Evolutionary conservation across 495 filamentous ascomycete species (phyloP).

Genomic region (Aspergillus indologenus): DNA sequence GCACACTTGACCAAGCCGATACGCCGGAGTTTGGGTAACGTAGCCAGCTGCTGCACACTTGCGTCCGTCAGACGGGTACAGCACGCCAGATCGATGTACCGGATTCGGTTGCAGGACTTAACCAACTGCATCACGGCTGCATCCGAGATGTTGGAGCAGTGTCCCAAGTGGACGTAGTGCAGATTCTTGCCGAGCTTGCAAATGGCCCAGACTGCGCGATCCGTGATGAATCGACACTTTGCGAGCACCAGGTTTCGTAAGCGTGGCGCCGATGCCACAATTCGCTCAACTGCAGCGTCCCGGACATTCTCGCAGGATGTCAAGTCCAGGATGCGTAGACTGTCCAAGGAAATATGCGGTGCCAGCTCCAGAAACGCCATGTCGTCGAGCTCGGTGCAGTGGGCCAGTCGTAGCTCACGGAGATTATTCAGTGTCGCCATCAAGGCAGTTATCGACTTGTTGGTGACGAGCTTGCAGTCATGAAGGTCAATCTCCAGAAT

Average conservation of each 20-base stretch:
- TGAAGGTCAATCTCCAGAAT: constrained; percentile 96
- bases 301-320: constrained; percentile 80
- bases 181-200: constrained; percentile 89
- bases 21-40: constrained; percentile 84
- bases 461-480: constrained; percentile 74
- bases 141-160: constrained; percentile 90
- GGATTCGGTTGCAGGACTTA: constrained; percentile 82
- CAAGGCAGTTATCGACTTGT: constrained; percentile 74
- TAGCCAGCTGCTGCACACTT: constrained; percentile 81
- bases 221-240: constrained; percentile 91
- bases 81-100: constrained; percentile 97
- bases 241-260: constrained; percentile 89
- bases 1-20: constrained; percentile 95
- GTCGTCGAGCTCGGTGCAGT: constrained; percentile 80
- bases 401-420: constrained; percentile 81
- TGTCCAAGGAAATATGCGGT: constrained; percentile 65
- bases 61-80: constrained; percentile 84
- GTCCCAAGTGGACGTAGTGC: constrained; percentile 93
- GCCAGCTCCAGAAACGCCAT: constrained; percentile 82
- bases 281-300: constrained; percentile 82
- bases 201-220: constrained; percentile 82
- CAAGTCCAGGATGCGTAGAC: constrained; percentile 88
- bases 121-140: constrained; percentile 78
- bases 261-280: constrained; percentile 80
- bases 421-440: constrained; percentile 73